Conservation (phyloP, 768 basidiomycete species). For the Calvatia gigantea region DNA sequence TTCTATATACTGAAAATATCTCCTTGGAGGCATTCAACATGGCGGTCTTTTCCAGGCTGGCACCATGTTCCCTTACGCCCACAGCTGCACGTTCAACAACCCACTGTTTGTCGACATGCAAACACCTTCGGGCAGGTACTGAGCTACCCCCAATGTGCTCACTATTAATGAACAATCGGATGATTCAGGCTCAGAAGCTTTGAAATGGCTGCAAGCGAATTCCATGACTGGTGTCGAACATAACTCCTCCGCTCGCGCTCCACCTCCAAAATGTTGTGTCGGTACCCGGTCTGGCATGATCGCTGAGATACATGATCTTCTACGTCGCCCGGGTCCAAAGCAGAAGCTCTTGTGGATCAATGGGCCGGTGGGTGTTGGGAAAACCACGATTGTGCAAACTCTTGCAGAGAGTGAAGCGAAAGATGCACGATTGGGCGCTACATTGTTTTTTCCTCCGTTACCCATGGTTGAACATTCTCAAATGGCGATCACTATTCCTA, state of each 20-base stretch:
- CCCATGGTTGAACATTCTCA: no score
- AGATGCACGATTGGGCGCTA: neutral
- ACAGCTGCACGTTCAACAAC: no score
- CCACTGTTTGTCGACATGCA: neutral
- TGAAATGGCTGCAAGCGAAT: neutral
- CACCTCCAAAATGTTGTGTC: neutral
- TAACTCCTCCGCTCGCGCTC: neutral
- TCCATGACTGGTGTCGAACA: neutral
- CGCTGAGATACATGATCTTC: no score
- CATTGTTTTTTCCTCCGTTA: neutral
- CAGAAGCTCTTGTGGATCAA: neutral
- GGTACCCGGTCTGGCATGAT: neutral
- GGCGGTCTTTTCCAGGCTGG: no score
- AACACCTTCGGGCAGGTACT: neutral
- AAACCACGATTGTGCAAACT: neutral
- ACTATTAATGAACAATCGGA: neutral
- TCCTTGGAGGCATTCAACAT: no score
- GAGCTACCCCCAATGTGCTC: neutral
- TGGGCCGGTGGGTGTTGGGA: conserved; percentile 1
- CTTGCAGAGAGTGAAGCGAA: neutral
- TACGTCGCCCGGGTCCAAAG: neutral
- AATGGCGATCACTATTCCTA: neutral
- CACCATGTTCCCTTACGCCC: neutral
- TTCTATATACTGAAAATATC: no score
- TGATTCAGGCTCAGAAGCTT: neutral